Base-by-base conservation (phyloP, 352 stramenopile species). In the Phytophthora crassamura region DNA sequence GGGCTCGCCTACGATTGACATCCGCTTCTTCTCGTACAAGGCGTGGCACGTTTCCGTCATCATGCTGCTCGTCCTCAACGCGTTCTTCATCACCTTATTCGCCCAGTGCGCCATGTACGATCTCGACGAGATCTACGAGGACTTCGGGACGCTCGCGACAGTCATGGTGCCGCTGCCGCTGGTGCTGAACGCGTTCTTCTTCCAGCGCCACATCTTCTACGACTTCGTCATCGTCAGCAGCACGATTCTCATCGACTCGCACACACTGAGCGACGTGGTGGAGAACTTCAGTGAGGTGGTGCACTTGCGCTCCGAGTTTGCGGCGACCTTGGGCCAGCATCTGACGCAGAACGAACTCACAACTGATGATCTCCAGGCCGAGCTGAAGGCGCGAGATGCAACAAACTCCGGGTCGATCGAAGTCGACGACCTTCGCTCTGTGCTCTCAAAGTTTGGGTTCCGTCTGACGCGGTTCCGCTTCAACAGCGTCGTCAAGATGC, bases 21-120 rank as follows among this genome's bases (percentile, higher is more conserved):
- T 81, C 16, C 67, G 61, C n/a, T 87, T 75, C 59, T 88, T 88
- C 64, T 88, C 79, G 0, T 77, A 73, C 51, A 90, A 88, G 56
- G 70, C 72, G 15, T 88, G 80, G 78, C 80, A 91, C 32, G 85
- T 90, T 52, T 14, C 75, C 8, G 68, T 91, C 59, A 84, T 87
- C 40, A 47, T 77, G 11, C 54, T 88, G 18, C 62, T 91, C 20
- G 80, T 90, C 48, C 59, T 91, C 12, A 91, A 91, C 47, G 82
- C 69, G 0, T 78, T 91, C 46, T 79, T 86, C 52, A 47, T 75
- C 40, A 84, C 79, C n/a, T 68, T 90, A 25, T 72, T 89, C 35
- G 56, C 71, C 9, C 80, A 90, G 59, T 90, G 80, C 34, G 59
- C 87, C 4, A 45, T 88, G 22, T 88, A 89, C 58, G 64, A 72